Evolutionary conservation across 139 green algal species (phyloP), one percentile per base, ranked within the genome.

Genomic region (Chlamydomonas schloesseri): DNA sequence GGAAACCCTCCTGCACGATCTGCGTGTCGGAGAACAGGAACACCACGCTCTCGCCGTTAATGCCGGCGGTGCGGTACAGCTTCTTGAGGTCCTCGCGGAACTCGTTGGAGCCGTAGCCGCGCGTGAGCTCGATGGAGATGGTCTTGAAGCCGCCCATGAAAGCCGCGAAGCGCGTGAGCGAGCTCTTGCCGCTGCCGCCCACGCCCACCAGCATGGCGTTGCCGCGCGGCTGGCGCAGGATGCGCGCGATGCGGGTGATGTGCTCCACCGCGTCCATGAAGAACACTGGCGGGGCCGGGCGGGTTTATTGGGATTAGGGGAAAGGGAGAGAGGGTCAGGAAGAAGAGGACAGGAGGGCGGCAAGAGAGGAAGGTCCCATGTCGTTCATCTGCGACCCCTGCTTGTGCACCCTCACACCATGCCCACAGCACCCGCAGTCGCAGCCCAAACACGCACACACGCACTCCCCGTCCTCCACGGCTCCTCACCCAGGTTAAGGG

Each of bases 121-220:
- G 89, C 20, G 79, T 94, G 53, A 95, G 90, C 88, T 95, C 91
- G 69, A 96, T 95, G 71, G 81, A 86, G 87, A 95, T 93, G 86
- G 71, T 82, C 83, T 95, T 91, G 90, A 94, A 96, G 60, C 93
- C 91, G 50, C 90, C 88, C 80, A 96, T 95, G 89, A 93, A 94
- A 23, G 90, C 89, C 36, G 95, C 95, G 91, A 98, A 97, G 67
- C 94, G 92, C 18, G 96, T 97, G 53, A 97, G 86, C 69, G 85
- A 94, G 82, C 93, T 91, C 91, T 97, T 98, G 83, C 96, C 96
- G 67, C 73, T 89, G 87, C 96, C 96, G 47, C 96, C 96, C 42
- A 98, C 96, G 64, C 96, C 96, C 53, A 98, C 91, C 50, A 98
- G 90, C 93, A 98, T 94, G 20, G 94, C 95, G 85, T 98, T 97